phyloP scores from a whole-genome alignment of 495 filamentous ascomycete species.

The Aspergillus sparsus region DNA sequence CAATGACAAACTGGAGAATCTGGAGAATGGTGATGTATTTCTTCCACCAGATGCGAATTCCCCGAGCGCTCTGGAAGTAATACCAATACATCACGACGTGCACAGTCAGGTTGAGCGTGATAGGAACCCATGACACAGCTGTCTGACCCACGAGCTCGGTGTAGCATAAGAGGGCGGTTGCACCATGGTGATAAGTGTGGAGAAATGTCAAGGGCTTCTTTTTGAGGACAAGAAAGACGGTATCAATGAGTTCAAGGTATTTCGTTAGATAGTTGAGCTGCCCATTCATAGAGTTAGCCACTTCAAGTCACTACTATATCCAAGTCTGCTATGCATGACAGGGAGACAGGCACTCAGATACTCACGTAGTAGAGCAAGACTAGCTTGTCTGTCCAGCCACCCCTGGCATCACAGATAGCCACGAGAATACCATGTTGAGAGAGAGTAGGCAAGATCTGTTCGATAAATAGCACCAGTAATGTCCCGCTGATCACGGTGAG shows the following conservation, averaged over 20 bases:
- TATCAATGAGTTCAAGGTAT: constrained; percentile 69
- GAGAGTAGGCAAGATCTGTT: constrained; percentile 64
- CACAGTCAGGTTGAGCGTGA: constrained; percentile 66
- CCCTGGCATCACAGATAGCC: constrained; percentile 61
- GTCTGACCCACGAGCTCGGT: constrained; percentile 69
- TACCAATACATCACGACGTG: constrained; percentile 72
- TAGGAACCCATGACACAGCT: constrained; percentile 67
- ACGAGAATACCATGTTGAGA: constrained; percentile 61
- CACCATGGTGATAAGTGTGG: constrained; percentile 75
- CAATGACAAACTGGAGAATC: constrained; percentile 57
- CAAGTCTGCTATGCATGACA: too few species aligned
- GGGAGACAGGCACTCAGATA: neutral
- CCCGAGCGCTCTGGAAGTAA: constrained; percentile 59
- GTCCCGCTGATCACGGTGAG: constrained; percentile 62
- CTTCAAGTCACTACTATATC: too few species aligned
- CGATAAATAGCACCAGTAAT: constrained; percentile 62
- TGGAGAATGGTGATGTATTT: constrained; percentile 56
- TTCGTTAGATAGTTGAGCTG: constrained; percentile 75
- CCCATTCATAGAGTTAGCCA: neutral
- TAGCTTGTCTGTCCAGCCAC: constrained; percentile 66
- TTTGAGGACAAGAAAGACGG: constrained; percentile 70
- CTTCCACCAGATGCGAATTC: constrained; percentile 60
- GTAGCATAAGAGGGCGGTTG: constrained; percentile 70
- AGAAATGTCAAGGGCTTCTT: constrained; percentile 77
- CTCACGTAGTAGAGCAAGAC: constrained; percentile 70